A percentile compares a stretch with the other conserved stretches of the same genome.
Conservation (phyloP, 2,329 filamentous ascomycete genomes). For the Hymenoscyphus albidus region DNA sequence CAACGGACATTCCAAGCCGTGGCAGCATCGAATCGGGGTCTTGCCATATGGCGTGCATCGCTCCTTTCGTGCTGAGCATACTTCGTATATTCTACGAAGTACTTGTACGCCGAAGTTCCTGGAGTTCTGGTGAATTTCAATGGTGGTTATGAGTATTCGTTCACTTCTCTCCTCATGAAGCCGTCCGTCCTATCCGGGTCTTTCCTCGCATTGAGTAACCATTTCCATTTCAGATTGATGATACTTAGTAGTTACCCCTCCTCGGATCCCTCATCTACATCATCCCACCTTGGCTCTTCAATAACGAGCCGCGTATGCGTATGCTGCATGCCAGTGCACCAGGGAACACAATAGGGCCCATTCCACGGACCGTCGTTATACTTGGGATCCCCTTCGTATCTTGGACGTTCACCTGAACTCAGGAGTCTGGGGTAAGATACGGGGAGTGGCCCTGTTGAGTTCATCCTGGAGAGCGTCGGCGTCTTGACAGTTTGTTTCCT, state of each 20-base stretch:
- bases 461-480: neutral
- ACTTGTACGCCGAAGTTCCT: neutral
- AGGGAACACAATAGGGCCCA: neutral
- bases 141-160: neutral
- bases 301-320: neutral
- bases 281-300: neutral
- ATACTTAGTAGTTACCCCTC: slow-evolving; percentile 1
- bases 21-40: slow-evolving; percentile 1
- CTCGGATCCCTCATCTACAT: neutral
- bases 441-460: neutral
- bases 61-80: slow-evolving; percentile 1
- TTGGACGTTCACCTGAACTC: neutral
- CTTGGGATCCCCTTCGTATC: neutral
- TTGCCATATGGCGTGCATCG: neutral
- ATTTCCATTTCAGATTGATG: neutral
- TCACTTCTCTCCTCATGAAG: neutral
- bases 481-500: neutral
- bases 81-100: neutral
- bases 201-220: neutral
- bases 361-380: neutral
- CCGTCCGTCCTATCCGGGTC: neutral
- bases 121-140: neutral
- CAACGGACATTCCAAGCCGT: neutral
- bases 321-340: neutral
- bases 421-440: neutral